phyloP scores from a whole-genome alignment of 176 grass and related monocot genomes.

The Phoenix dactylifera region DNA sequence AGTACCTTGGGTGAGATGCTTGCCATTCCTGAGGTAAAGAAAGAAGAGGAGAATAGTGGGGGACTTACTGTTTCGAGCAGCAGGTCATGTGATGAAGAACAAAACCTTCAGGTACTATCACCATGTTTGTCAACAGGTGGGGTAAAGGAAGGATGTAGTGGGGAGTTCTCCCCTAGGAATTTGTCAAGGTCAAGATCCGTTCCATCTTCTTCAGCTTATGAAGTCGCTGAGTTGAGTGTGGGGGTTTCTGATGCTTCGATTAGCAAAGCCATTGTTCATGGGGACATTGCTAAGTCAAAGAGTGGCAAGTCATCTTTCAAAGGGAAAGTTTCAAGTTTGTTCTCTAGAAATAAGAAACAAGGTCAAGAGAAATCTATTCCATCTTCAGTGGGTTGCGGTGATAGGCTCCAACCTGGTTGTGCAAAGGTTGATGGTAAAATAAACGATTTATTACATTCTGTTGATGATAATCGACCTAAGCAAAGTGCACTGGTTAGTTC shows the following conservation, averaged over 20 bases:
- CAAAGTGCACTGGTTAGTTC: slow-evolving; percentile 2
- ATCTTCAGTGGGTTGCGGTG: slow-evolving; percentile 10
- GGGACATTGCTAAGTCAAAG: slow-evolving; percentile 41
- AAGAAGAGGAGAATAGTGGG: slow-evolving; percentile 33
- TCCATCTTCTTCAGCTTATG: slow-evolving; percentile 42
- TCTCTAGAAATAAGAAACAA: slow-evolving; percentile 62
- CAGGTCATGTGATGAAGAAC: slow-evolving; percentile 21
- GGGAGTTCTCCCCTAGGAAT: neutral
- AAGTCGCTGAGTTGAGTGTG: slow-evolving; percentile 23
- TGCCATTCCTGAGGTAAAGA: slow-evolving; percentile 50
- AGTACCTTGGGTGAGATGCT: slow-evolving; percentile 92
- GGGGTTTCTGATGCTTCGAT: slow-evolving; percentile 2
- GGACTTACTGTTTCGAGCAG: neutral
- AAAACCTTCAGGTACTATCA: slow-evolving; percentile 26
- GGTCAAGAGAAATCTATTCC: slow-evolving; percentile 19
- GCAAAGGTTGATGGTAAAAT: slow-evolving; percentile 7
- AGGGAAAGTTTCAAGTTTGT: slow-evolving; percentile 62
- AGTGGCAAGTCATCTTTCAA: slow-evolving; percentile 57
- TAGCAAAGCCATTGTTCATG: slow-evolving; percentile 10
- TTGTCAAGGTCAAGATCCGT: slow-evolving; percentile 65
- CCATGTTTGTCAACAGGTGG: slow-evolving; percentile 5
- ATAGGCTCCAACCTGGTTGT: slow-evolving; percentile 13
- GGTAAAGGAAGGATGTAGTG: neutral
- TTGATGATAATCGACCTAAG: slow-evolving; percentile 6
- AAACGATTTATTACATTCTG: slow-evolving; percentile 19